Evolutionary conservation across 495 filamentous ascomycete species (phyloP).

Genomic region (Parmelia sp.): DNA sequence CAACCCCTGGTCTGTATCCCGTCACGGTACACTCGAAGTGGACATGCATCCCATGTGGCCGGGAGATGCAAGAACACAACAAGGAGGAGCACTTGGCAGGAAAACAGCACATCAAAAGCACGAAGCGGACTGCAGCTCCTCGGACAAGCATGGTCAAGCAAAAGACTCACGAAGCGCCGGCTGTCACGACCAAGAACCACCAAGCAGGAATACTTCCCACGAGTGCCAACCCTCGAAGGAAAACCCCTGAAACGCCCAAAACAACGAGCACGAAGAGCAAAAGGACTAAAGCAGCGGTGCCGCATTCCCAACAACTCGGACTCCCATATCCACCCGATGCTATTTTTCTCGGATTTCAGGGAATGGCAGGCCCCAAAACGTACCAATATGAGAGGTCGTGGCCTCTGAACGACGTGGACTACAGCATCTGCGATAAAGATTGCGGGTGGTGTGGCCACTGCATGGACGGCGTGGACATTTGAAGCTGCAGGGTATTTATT

Average conservation of each 20-base stretch:
- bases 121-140: constrained; percentile 7
- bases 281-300: background rate
- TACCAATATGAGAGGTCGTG: background rate
- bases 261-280: background rate
- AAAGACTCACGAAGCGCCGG: background rate
- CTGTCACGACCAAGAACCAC: background rate
- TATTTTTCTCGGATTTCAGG: constrained; percentile 1
- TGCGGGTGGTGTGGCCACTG: constrained; percentile 23
- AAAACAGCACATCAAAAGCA: constrained; percentile 18
- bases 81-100: constrained; percentile 17
- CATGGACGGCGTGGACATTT: constrained; percentile 17
- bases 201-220: background rate
- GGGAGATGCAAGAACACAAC: constrained; percentile 10
- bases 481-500: background rate
- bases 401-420: background rate
- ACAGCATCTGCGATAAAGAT: constrained; percentile 20
- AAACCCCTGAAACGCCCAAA: background rate
- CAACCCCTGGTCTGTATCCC: background rate
- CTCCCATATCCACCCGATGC: constrained; percentile 4
- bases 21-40: background rate
- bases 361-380: background rate
- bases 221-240: background rate
- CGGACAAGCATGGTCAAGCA: constrained; percentile 1
- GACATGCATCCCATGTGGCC: constrained; percentile 17
- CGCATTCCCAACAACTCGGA: background rate